Base-by-base conservation (phyloP, 805 yeast species). In the Teunomyces kruisii region DNA sequence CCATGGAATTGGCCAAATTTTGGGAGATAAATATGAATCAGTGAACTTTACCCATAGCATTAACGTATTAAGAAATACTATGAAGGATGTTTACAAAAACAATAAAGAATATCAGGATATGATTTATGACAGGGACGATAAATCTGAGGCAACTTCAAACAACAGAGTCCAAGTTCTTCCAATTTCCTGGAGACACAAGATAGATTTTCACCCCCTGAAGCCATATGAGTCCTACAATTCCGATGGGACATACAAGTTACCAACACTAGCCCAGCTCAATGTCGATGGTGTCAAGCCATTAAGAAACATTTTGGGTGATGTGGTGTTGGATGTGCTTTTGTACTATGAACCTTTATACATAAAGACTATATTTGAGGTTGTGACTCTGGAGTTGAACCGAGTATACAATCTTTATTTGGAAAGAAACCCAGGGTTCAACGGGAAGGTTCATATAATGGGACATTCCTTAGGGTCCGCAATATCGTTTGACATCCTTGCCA, bases 401-500 rank as follows among this genome's bases (percentile, higher is more conserved):
- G 79, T 84, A 1, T 86, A 80, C 60, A 63, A 71, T 4, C 62
- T 76, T 28, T 92, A 82, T 61, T 64, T 73, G 47, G 74, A 81
- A 42, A 67, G 77, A 39, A 82, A 91, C 51, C 95, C 96, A 0
- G 64, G 73, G 14, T 88, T 87, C 62, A 70, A 81, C n/a, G 96
- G 96, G 0, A 79, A 83, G 51, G 83, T 92, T 0, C 90, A 92
- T 53, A 63, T 92, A 1, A 68, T 90, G 47, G 98, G 97, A 1
- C 99, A 92, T 62, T 92, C 98, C 0, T 68, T 92, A 29, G 99
- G 99, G 0, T 85, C 96, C 3, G 86, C 92, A 0, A 86, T 92
- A 29, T 72, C 83, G 1, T 83, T 89, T 50, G 97, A 92, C 62
- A 71, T 92, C 26, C 63, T 91, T 24, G 67, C 83, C 8, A 58